Evolutionary conservation across 306 rosid genomes (phyloP).

Genomic region (Mimosa pudica): DNA sequence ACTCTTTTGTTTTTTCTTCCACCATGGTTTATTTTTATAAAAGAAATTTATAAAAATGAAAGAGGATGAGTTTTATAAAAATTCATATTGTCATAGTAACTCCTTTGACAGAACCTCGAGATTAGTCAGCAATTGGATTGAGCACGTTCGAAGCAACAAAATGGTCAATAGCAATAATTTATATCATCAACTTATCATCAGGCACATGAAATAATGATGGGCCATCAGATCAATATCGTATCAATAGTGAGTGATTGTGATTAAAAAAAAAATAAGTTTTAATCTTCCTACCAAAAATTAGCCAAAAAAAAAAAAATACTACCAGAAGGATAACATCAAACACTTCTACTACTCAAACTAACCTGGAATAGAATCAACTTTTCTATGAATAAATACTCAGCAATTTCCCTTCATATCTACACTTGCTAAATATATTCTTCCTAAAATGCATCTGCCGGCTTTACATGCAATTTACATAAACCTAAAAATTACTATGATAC

Average conservation of each 20-base stretch:
- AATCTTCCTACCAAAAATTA: not conserved
- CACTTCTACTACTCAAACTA: slow-evolving; percentile 42
- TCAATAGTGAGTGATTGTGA: slow-evolving; percentile 14
- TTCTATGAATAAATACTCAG: slow-evolving; percentile 46
- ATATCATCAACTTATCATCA: not conserved
- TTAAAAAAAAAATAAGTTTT: not conserved
- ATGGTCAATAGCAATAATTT: not conserved
- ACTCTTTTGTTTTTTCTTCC: no score
- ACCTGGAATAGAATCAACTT: slow-evolving; percentile 31
- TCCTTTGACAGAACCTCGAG: not conserved
- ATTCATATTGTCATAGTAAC: not conserved
- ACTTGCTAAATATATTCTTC: slow-evolving; percentile 47
- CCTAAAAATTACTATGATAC: slow-evolving; percentile 42
- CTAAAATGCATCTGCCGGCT: slow-evolving; percentile 42
- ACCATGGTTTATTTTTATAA: no score
- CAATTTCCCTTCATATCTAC: slow-evolving; percentile 36
- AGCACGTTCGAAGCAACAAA: not conserved
- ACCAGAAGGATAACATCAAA: slow-evolving; percentile 32
- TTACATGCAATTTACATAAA: slow-evolving; percentile 49
- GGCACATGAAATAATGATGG: slow-evolving; percentile 19
- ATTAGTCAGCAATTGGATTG: not conserved
- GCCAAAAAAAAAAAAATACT: not conserved
- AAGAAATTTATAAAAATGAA: no score
- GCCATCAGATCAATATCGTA: slow-evolving; percentile 24
- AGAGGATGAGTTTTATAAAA: no score